These are phyloP conservation scores for Trifolium repens DNA, from an alignment of 306 rosid genomes.

Conservation along the genomic window DNA sequence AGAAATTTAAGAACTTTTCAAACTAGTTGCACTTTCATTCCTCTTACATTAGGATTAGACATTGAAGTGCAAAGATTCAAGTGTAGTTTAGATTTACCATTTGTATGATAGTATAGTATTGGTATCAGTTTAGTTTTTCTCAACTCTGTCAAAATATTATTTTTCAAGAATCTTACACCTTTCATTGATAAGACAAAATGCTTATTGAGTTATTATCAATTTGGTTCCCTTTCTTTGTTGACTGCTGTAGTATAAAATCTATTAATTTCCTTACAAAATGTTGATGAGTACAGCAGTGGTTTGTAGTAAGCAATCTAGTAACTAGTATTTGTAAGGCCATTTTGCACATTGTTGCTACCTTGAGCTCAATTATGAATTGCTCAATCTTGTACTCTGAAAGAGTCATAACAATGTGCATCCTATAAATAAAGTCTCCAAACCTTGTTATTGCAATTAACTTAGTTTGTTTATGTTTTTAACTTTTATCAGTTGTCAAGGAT, in stretches of 20 bases:
- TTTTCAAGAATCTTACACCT: not conserved
- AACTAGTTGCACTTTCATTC: conserved; percentile 14
- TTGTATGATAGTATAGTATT: conserved; percentile 2
- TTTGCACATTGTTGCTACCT: conserved; percentile 2
- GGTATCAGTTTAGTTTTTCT: not conserved
- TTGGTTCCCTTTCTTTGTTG: not conserved
- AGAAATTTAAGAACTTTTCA: conserved; percentile 5
- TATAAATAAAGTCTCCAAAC: not conserved
- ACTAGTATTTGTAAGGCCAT: not conserved
- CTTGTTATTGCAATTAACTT: conserved; percentile 11
- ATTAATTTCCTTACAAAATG: not conserved
- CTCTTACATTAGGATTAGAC: not conserved
- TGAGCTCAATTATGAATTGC: not conserved
- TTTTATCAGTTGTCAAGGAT: not conserved
- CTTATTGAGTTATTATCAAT: not conserved
- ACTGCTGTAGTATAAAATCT: not conserved
- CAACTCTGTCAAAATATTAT: not conserved
- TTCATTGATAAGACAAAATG: too few relatives aligned
- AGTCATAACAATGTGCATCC: not conserved
- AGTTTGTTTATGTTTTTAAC: conserved; percentile 5
- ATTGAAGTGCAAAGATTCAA: not conserved
- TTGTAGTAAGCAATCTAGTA: not conserved
- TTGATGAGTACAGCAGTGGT: not conserved
- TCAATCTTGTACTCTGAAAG: not conserved
- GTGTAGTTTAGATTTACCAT: not conserved